phyloP scores from a whole-genome alignment of 176 grass and related monocot genomes.

The Triticum dicoccoides region DNA sequence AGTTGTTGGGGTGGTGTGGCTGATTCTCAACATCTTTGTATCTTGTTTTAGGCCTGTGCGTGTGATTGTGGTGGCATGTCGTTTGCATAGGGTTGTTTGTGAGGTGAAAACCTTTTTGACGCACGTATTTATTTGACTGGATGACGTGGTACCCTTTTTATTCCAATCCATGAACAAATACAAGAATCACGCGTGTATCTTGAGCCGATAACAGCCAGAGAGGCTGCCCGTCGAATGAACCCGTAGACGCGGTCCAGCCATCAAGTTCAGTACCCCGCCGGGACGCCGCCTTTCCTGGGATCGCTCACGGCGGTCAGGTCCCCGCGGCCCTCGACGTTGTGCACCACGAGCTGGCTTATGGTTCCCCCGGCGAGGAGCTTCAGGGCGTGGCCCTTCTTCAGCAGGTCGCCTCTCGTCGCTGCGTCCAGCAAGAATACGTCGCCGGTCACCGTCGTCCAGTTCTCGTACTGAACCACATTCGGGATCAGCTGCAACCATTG shows the following conservation, averaged over 20 bases:
- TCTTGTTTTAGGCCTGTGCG: no score
- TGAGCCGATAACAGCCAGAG: neutral
- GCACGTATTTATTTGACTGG: neutral
- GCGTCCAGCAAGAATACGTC: constrained; percentile 73
- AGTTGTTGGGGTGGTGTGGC: no score
- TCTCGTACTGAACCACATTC: constrained; percentile 86
- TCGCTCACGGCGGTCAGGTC: constrained; percentile 77
- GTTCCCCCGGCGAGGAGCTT: constrained; percentile 69
- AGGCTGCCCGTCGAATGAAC: neutral
- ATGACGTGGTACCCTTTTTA: neutral
- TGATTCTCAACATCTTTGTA: no score
- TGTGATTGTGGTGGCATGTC: no score
- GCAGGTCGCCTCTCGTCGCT: constrained; percentile 62
- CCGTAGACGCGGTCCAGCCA: neutral
- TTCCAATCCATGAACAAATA: neutral
- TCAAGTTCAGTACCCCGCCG: constrained; percentile 78
- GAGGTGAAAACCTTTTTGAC: no score
- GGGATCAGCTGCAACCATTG: constrained; percentile 65
- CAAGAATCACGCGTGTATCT: neutral
- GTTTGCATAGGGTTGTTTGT: no score
- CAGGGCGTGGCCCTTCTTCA: constrained; percentile 62
- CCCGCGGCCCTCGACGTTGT: constrained; percentile 43
- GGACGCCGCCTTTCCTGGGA: constrained; percentile 91
- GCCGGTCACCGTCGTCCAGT: constrained; percentile 89
- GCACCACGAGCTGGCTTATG: constrained; percentile 81